Evolutionary conservation across 495 filamentous ascomycete genomes (phyloP).

Genomic region (Staphylotrichum longicolle): DNA sequence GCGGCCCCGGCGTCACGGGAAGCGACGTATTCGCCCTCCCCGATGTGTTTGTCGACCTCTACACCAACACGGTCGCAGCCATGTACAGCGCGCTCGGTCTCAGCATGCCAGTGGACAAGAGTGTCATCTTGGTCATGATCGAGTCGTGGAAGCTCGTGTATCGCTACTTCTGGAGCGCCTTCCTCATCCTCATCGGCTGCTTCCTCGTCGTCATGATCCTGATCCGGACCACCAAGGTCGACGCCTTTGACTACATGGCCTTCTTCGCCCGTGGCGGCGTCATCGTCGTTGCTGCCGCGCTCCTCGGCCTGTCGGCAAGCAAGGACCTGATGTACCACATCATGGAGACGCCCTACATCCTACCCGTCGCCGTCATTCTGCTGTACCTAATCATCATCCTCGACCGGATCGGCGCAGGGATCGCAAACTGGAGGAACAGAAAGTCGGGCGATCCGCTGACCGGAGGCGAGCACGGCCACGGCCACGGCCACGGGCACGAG

Average conservation of each 20-base stretch:
- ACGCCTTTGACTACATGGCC: constrained; percentile 22
- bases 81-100: constrained; percentile 25
- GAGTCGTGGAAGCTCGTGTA: constrained; percentile 30
- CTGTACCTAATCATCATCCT: constrained; percentile 24
- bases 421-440: constrained; percentile 25
- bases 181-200: constrained; percentile 21
- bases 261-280: constrained; percentile 14
- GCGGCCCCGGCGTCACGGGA: constrained; percentile 12
- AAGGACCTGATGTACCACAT: constrained; percentile 21
- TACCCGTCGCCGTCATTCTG: constrained; percentile 19
- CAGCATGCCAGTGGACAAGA: constrained; percentile 15
- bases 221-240: constrained; percentile 26
- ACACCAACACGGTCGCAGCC: constrained; percentile 10
- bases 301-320: constrained; percentile 20
- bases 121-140: constrained; percentile 21
- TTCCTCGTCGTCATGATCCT: constrained; percentile 24
- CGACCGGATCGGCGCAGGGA: constrained; percentile 21
- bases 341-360: constrained; percentile 19
- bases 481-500: neutral
- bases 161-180: constrained; percentile 28
- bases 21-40: constrained; percentile 10
- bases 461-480: constrained; percentile 6
- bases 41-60: constrained; percentile 1
- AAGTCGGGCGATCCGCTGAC: constrained; percentile 20
- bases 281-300: constrained; percentile 6